phyloP scores from a whole-genome alignment of 139 green algal genomes.

The Parachlorella kessleri region DNA sequence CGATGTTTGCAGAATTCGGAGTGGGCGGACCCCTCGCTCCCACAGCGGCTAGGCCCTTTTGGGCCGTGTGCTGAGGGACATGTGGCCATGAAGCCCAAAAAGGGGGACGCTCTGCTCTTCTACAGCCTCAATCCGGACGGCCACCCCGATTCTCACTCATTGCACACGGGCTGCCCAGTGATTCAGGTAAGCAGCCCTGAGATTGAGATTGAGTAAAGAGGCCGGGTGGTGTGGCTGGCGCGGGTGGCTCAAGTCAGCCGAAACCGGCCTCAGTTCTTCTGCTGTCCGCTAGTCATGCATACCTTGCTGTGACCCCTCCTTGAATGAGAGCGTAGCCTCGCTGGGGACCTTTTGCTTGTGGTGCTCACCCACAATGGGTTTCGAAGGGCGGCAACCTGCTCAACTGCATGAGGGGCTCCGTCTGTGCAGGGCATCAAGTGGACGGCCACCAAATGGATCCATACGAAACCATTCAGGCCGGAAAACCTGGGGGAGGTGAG shows the following conservation, averaged over 20 bases:
- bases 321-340: no score
- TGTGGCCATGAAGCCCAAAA: slow-evolving; percentile 46
- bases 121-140: slow-evolving; percentile 40
- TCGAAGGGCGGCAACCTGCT: no score
- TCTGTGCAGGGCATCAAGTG: slow-evolving; percentile 63
- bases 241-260: no score
- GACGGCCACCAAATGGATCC: slow-evolving; percentile 80
- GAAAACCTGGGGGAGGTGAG: slow-evolving; percentile 15
- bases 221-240: no score
- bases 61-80: slow-evolving; percentile 61
- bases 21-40: slow-evolving; percentile 45
- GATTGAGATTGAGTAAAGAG: slow-evolving; percentile 76
- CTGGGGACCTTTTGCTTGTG: no score
- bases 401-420: slow-evolving; percentile 56
- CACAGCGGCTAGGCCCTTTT: slow-evolving; percentile 39
- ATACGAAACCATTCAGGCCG: slow-evolving; percentile 51
- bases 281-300: no score
- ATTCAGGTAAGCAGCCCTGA: no score
- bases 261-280: no score
- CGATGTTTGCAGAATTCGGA: slow-evolving; percentile 8
- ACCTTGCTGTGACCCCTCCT: no score
- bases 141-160: slow-evolving; percentile 27
- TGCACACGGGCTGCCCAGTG: slow-evolving; percentile 69
- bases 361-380: no score
- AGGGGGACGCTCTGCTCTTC: slow-evolving; percentile 63